Evolutionary conservation across 768 basidiomycete genomes (phyloP).

Genomic region (Leccinum aurantiacum): DNA sequence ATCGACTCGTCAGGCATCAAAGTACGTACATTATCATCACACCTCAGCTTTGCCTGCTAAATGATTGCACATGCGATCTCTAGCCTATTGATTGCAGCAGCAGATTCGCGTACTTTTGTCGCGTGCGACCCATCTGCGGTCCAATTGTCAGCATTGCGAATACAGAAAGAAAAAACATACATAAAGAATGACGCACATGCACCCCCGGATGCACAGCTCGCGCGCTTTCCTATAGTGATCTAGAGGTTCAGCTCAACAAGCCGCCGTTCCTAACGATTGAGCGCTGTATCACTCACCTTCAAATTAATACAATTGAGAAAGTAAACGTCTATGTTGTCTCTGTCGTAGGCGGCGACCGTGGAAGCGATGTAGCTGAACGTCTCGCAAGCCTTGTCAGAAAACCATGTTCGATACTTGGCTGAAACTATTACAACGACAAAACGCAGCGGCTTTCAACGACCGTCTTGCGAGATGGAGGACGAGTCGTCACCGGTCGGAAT

Average conservation of each 20-base stretch:
- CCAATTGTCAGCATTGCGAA: no score
- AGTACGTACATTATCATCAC: constrained; percentile 15
- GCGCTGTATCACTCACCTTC: constrained; percentile 31
- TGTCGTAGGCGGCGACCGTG: constrained; percentile 46
- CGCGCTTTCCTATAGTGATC: no score
- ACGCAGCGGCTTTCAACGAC: constrained; percentile 51
- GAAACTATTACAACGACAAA: background rate
- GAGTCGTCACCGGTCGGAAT: constrained; percentile 66
- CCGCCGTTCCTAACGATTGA: no score
- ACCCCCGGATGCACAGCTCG: no score
- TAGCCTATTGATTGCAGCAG: no score
- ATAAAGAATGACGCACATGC: no score
- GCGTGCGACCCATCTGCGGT: no score
- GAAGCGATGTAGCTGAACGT: constrained; percentile 46
- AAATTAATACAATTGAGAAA: constrained; percentile 51
- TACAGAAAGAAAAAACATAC: no score
- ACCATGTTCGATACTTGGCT: background rate
- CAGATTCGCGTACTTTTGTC: no score
- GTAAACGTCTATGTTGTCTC: constrained; percentile 40
- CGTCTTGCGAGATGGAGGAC: constrained; percentile 48
- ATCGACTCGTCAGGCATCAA: constrained; percentile 26
- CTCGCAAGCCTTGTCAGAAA: constrained; percentile 3
- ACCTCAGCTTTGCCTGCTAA: no score
- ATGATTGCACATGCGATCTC: no score
- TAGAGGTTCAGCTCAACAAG: no score